Evolutionary conservation across 805 yeast species (phyloP), one percentile per base, ranked within the genome.

Genomic region (Candida schatavii): DNA sequence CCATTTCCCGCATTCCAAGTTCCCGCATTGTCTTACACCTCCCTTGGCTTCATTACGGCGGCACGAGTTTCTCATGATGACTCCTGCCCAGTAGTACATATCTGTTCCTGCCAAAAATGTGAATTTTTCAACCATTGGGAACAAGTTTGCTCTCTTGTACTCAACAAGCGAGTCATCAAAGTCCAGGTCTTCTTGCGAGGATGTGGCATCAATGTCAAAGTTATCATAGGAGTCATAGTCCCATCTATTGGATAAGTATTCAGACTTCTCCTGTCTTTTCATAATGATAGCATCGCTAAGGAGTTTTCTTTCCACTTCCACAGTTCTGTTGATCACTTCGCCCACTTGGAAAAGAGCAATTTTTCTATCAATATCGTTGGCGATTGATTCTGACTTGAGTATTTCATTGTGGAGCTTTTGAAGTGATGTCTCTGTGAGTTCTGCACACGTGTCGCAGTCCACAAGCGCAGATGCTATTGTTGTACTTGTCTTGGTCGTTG

Each of bases 41-140:
- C 91, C 91, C 44, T 84, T 76, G 33, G 75, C 61, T 56, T 90
- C 97, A 59, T 91, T 93, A 55, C 90, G 82, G 43, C 97, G 77
- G 59, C 97, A 91, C 1, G 96, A 89, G 61, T 93, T 93, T 42
- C 98, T 74, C 90, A 93, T 93, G 30, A 90, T 88, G n/a, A 91
- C 96, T 3, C 96, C 93, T 2, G 97, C 88, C 99, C 99, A 91
- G 62, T 90, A 89, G 51, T 85, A 83, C 72, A 89, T 80, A 51
- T 90, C 97, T 33, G 83, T 78, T 3, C 88, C 80, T 50, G 84
- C 78, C 36, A 72, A 66, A 40, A 76, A 71, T 0, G 98, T 91
- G 59, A 88, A 91, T 60, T 86, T 82, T 61, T 91, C 99, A 29
- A 91, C 97, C 50, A 91, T 65, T 7, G 96, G 96, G 66, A 93